Evolutionary conservation across 441 rosid species (phyloP), one percentile per base, ranked within the genome.

Genomic region (Erodium chrysanthum): DNA sequence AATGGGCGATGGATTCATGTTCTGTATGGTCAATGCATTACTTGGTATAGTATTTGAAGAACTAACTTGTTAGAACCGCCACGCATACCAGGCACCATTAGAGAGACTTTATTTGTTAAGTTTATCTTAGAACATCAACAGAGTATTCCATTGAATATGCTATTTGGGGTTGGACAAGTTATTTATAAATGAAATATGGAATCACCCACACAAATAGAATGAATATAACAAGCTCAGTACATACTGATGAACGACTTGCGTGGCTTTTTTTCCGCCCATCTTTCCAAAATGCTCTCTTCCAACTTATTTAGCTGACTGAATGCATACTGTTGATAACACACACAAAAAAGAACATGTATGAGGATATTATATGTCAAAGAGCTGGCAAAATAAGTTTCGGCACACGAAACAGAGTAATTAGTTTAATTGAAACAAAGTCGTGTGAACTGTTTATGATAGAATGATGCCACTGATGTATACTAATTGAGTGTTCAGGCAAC

Each of bases 281-380:
- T 83, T 68, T 87, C 87, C 86, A 84, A 85, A 68, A 94, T 87
- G 89, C 91, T 88, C 70, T 94, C 99, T 82, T 91, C 99, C 82
- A 94, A 75, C 82, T 85, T 94, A 77, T 83, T 88, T 73, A 91
- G 85, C 76, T 94, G 99, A 84, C 91, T 89, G 69, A 91, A 84
- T 72, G 96, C 99, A 77, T 89, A 91, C 99, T 94, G 91, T 71
- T 35, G 71, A 72, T 8, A 75, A 71, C 61, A 80, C 54, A 76
- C 48, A 42, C 48, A 7, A 17, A 52, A 52, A 17, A 52, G 48
- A 71, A 64, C 46, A 59, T 65, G 64, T 61, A 62, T 69, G 22
- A 73, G 71, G 37, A 22, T 11, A 40, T 33, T 50, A 18, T 35
- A 66, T 23, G 31, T 54, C 48, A 72, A 61, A 33, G 9, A 15